Evolutionary conservation across 352 stramenopile genomes (phyloP).

Genomic region (Globisporangium cederbergense): DNA sequence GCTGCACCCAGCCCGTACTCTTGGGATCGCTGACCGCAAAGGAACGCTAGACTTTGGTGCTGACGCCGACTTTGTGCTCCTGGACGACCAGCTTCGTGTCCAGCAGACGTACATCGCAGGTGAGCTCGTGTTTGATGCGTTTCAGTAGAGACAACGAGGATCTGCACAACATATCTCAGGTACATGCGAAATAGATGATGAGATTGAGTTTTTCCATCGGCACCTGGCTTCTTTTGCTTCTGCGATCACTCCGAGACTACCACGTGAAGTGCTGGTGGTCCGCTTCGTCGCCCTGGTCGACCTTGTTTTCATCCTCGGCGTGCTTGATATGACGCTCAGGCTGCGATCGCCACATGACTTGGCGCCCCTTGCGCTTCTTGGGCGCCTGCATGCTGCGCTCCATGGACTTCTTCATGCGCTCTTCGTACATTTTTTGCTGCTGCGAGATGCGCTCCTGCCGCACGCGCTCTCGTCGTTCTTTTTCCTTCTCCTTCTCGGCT

Average conservation of each 20-base stretch:
- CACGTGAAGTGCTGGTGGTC: conserved; percentile 85
- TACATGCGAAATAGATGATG: not conserved
- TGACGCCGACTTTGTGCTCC: conserved; percentile 80
- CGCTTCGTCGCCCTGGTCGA: conserved; percentile 77
- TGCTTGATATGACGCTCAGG: conserved; percentile 75
- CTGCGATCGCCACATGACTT: conserved; percentile 92
- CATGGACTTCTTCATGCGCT: conserved; percentile 93
- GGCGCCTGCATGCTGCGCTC: conserved; percentile 90
- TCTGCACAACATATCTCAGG: not conserved
- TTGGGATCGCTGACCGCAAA: conserved; percentile 58
- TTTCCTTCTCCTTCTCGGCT: conserved; percentile 94
- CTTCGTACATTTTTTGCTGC: conserved; percentile 92
- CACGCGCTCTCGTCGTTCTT: conserved; percentile 89
- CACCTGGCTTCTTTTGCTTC: not conserved
- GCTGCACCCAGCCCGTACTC: conserved; percentile 63
- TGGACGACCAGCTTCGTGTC: conserved; percentile 70
- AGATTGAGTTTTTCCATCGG: not conserved
- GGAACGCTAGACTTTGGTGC: conserved; percentile 72
- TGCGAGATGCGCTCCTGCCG: conserved; percentile 89
- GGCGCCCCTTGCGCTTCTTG: conserved; percentile 90
- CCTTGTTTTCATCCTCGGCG: conserved; percentile 73
- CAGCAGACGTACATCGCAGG: conserved; percentile 75
- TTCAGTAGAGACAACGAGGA: not conserved
- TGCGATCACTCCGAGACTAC: conserved; percentile 20
- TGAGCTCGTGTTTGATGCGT: conserved; percentile 43